Evolutionary conservation across 2,329 filamentous ascomycete species (phyloP).

Genomic region (Orbilia quercus): DNA sequence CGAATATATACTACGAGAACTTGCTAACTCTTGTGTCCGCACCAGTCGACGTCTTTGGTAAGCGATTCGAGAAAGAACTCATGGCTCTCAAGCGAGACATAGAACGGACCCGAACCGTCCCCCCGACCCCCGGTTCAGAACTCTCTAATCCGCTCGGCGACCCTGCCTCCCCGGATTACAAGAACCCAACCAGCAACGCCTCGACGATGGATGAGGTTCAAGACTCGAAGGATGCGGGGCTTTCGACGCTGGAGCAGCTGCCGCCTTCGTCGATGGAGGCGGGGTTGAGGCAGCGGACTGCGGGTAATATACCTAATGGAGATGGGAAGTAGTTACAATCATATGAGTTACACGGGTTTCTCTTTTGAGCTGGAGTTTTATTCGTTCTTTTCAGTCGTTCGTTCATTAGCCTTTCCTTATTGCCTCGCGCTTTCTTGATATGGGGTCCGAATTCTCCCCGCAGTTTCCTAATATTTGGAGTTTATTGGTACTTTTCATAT

Average conservation of each 20-base stretch:
- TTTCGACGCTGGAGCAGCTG: slow-evolving; percentile 38
- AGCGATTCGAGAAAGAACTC: slow-evolving; percentile 94
- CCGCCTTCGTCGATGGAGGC: slow-evolving; percentile 39
- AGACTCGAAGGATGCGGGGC: slow-evolving; percentile 39
- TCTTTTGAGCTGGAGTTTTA: slow-evolving; percentile 16
- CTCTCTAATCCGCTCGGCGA: slow-evolving; percentile 29
- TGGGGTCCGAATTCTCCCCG: too few relatives aligned
- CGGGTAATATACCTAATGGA: slow-evolving; percentile 1
- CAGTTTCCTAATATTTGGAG: not conserved
- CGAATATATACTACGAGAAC: not conserved
- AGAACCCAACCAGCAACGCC: slow-evolving; percentile 17
- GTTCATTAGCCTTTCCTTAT: slow-evolving; percentile 11
- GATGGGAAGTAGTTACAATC: slow-evolving; percentile 4
- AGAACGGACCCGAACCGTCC: slow-evolving; percentile 80
- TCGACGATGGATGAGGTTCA: slow-evolving; percentile 36
- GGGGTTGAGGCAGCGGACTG: slow-evolving; percentile 36
- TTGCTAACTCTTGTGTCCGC: not conserved
- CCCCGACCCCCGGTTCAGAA: slow-evolving; percentile 61
- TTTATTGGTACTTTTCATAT: slow-evolving; percentile 8
- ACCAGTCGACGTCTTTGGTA: slow-evolving; percentile 87
- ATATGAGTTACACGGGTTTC: slow-evolving; percentile 12
- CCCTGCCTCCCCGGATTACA: slow-evolving; percentile 18
- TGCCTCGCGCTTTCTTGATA: not conserved
- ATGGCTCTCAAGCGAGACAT: slow-evolving; percentile 90
- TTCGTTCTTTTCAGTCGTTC: slow-evolving; percentile 5